Base-by-base conservation (phyloP, 1,284 basidiomycete species). In the Peniophora sp. region DNA sequence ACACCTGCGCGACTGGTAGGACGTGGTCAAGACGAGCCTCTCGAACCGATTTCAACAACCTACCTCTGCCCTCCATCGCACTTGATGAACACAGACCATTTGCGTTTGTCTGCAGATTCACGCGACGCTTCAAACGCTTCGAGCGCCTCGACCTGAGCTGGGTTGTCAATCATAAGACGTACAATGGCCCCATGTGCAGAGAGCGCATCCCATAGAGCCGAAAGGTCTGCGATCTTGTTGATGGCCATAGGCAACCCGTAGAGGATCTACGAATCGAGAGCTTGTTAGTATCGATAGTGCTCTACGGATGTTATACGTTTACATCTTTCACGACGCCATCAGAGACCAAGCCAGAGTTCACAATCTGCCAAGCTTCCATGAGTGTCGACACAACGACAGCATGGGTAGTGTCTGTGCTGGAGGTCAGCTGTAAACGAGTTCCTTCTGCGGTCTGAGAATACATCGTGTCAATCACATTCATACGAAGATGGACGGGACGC, bases 71-170 rank as follows among this genome's bases (percentile, higher is more conserved):
- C 89, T 12, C 81, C 81, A 57, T 93, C 88, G 43, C 93, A 74
- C 63, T 93, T 93, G 55, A 93, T 74, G 62, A 92, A 93, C 1
- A 78, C 77, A 17, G 80, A 83, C 89, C 90, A 92, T 49, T 63
- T 69, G 56, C 71, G 70, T 2, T 72, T 64, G n/a, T n/a, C n/a
- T n/a, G n/a, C n/a, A n/a, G n/a, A 16, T 58, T 62, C 34, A 61
- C 70, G 66, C 46, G 59, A 58, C 38, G 62, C 68, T 61, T 81
- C 79, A 59, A 75, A 84, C 34, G 70, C 69, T 52, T 86, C 81
- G 24, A 94, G 64, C 48, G 78, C 78, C 43, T 68, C 67, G 44
- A 93, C 68, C 63, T 93, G 92, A 39, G 78, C 78, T 10, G 81
- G 76, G 63, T 90, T 78, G 65, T 93, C 92, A 23, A 94, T 70